phyloP scores from a whole-genome alignment of 139 green algal genomes.

The Coccomyxa sp. region DNA sequence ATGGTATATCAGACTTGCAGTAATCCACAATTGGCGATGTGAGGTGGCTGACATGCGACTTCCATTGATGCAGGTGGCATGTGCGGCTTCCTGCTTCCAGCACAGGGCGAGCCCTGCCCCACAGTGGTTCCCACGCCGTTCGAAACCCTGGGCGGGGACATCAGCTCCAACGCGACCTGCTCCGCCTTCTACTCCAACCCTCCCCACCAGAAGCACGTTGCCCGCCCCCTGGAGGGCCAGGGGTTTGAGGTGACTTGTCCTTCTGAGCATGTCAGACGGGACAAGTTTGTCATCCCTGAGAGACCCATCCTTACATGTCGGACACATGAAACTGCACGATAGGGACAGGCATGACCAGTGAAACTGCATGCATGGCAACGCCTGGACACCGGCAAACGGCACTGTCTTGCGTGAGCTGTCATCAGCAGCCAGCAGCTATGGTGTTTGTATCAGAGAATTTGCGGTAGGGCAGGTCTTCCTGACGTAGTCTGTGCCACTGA shows the following conservation, averaged over 20 bases:
- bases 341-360: too few relatives aligned
- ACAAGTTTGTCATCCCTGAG: not conserved
- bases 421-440: too few relatives aligned
- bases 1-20: too few relatives aligned
- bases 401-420: too few relatives aligned
- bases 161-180: conserved; percentile 72
- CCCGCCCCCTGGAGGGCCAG: not conserved
- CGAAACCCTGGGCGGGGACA: conserved; percentile 54
- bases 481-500: not conserved
- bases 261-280: not conserved
- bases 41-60: too few relatives aligned
- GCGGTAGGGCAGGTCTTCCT: not conserved
- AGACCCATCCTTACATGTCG: not conserved
- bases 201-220: not conserved
- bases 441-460: too few relatives aligned
- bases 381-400: too few relatives aligned
- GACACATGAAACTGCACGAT: too few relatives aligned
- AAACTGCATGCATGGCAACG: too few relatives aligned
- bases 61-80: conserved; percentile 68
- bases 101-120: conserved; percentile 68
- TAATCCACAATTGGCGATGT: too few relatives aligned
- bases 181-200: conserved; percentile 47
- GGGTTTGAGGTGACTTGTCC: not conserved
- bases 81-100: conserved; percentile 63
- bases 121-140: conserved; percentile 68